Evolutionary conservation across 2,329 filamentous ascomycete genomes (phyloP).

Genomic region (Falciphora oryzae): DNA sequence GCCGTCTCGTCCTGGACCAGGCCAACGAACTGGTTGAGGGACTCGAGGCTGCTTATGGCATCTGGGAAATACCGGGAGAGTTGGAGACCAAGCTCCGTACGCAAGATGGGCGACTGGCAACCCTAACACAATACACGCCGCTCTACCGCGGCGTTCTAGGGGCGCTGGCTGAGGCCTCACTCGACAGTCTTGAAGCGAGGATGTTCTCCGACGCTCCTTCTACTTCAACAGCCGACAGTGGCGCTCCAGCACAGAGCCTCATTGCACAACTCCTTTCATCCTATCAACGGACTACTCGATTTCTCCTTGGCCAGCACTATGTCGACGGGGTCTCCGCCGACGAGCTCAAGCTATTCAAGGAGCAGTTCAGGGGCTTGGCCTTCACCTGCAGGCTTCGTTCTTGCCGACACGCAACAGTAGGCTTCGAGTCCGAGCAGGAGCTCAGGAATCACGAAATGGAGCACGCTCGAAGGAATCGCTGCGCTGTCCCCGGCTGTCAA

Average conservation of each 20-base stretch:
- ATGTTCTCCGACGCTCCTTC: too few relatives aligned
- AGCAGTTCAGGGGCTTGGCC: slow-evolving; percentile 4
- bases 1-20: neutral
- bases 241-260: neutral
- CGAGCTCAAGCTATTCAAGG: slow-evolving; percentile 11
- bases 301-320: slow-evolving; percentile 4
- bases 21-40: neutral
- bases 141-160: too few relatives aligned
- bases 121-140: neutral
- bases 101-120: neutral
- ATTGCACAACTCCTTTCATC: too few relatives aligned
- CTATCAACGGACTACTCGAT: slow-evolving; percentile 6
- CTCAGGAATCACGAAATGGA: slow-evolving; percentile 8
- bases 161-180: too few relatives aligned
- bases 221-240: neutral
- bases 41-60: neutral
- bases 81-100: neutral
- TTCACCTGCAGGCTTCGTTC: slow-evolving; percentile 10
- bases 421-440: slow-evolving; percentile 3
- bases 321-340: slow-evolving; percentile 5
- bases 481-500: slow-evolving; percentile 7
- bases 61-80: neutral
- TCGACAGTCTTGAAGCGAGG: too few relatives aligned
- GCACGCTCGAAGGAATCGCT: slow-evolving; percentile 8
- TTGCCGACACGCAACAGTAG: slow-evolving; percentile 9